Evolutionary conservation across 23 red algal genomes (phyloP), one percentile per base, ranked within the genome.

Genomic region (Rhodosorus marinus): DNA sequence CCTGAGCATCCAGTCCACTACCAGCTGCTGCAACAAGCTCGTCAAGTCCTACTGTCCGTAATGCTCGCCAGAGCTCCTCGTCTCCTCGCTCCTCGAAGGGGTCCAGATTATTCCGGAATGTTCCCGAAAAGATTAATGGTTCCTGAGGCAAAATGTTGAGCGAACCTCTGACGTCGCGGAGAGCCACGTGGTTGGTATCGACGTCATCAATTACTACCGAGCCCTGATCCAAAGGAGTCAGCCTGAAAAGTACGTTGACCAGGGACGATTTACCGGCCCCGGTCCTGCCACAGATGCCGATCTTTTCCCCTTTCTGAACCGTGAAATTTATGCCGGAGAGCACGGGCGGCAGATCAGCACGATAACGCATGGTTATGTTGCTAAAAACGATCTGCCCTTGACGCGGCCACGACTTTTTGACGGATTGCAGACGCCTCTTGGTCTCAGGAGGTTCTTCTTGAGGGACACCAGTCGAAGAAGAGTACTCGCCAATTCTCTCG

Each of bases 71-170:
- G 35, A 81, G 38, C 25, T 75, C 48, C 9, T 29, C 64, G 2
- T 93, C 85, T 21, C 38, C 55, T 35, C 60, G 52, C 33, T 73
- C 69, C 21, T 51, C 67, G 45, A 81, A 74, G 70, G 78, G 77
- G 43, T 93, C 85, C 8, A 93, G 60, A 47, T 93, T 93, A 21
- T 64, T 62, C 8, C 85, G 74, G 40, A 93, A 61, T 6, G 74
- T 81, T 22, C 74, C 75, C 0, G 64, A 70, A 57, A 93, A 93
- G 22, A 77, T 69, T 27, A 93, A 45, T 5, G 85, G 74, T 17
- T 81, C 85, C 52, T 93, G 85, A 35, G 85, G 75, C 46, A 93
- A 70, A 35, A 93, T 70, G 2, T 61, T 51, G 42, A 93, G 47
- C n/a, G 63, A 29, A 1, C 70, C 76, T 31, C 85, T 70, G 14